Conservation (phyloP, 2,329 filamentous ascomycete species). For the Aspergillus sp. region DNA sequence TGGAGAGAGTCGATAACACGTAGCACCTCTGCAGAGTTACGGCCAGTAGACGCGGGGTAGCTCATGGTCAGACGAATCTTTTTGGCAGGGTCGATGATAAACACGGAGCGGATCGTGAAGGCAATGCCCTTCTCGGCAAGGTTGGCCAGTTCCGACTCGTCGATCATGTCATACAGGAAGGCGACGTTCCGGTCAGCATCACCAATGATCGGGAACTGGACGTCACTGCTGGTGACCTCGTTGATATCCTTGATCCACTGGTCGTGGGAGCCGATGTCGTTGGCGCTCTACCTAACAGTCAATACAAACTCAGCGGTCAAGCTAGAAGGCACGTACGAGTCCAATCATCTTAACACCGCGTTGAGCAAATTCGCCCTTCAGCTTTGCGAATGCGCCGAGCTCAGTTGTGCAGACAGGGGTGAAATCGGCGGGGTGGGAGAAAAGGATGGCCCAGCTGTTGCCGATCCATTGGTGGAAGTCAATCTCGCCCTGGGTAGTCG, state of each 20-base stretch:
- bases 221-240: conserved; percentile 69
- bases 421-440: conserved; percentile 75
- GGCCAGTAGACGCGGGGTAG: conserved; percentile 88
- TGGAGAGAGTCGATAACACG: conserved; percentile 77
- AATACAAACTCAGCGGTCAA: not conserved
- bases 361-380: conserved; percentile 83
- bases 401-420: conserved; percentile 96
- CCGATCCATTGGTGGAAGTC: conserved; percentile 71
- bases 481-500: conserved; percentile 65
- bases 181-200: conserved; percentile 78
- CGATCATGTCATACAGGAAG: conserved; percentile 77
- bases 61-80: conserved; percentile 89
- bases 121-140: conserved; percentile 71
- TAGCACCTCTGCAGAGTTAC: conserved; percentile 77
- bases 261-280: conserved; percentile 77
- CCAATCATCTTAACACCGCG: conserved; percentile 89
- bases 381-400: conserved; percentile 87
- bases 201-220: conserved; percentile 77
- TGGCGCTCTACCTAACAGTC: conserved; percentile 58
- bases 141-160: conserved; percentile 78
- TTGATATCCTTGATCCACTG: conserved; percentile 87
- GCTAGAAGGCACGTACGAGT: conserved; percentile 49
- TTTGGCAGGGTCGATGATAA: conserved; percentile 92
- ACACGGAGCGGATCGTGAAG: conserved; percentile 92
- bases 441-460: conserved; percentile 66